phyloP scores from a whole-genome alignment of 2,329 filamentous ascomycete genomes.

The Epichloe elymi region DNA sequence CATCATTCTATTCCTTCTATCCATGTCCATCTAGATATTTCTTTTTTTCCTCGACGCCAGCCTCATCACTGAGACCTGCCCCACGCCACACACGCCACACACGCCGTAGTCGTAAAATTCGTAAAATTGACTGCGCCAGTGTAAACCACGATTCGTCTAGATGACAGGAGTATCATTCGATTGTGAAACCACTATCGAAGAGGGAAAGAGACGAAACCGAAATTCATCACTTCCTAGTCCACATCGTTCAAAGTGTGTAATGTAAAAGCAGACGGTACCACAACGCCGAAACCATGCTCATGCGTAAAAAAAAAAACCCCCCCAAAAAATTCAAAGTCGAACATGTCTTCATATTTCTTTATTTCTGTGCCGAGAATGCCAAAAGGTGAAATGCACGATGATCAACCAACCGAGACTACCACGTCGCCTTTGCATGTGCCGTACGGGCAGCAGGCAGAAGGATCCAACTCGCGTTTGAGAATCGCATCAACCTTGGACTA shows the following conservation, averaged over 20 bases:
- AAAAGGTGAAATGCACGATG: not conserved
- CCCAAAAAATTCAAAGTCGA: not conserved
- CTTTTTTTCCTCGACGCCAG: not conserved
- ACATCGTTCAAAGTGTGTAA: not conserved
- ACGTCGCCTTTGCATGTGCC: slow-evolving; percentile 31
- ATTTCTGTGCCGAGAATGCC: not conserved
- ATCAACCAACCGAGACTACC: slow-evolving; percentile 27
- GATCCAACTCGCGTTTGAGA: slow-evolving; percentile 31
- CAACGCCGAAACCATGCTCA: not conserved
- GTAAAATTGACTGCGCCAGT: not conserved
- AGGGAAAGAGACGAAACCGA: not conserved
- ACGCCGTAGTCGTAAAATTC: not conserved
- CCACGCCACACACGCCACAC: not conserved
- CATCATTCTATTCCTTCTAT: not conserved
- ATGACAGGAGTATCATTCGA: not conserved
- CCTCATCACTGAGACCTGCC: not conserved
- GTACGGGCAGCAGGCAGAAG: slow-evolving; percentile 41
- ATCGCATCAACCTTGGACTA: slow-evolving; percentile 28
- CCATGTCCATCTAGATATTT: not conserved
- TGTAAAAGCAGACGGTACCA: not conserved
- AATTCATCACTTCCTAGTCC: not conserved
- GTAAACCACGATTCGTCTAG: not conserved
- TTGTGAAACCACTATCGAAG: not conserved
- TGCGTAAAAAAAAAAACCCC: not conserved
- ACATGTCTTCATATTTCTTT: not conserved